Evolutionary conservation across 495 filamentous ascomycete species (phyloP).

Genomic region (Penicillium silybi): DNA sequence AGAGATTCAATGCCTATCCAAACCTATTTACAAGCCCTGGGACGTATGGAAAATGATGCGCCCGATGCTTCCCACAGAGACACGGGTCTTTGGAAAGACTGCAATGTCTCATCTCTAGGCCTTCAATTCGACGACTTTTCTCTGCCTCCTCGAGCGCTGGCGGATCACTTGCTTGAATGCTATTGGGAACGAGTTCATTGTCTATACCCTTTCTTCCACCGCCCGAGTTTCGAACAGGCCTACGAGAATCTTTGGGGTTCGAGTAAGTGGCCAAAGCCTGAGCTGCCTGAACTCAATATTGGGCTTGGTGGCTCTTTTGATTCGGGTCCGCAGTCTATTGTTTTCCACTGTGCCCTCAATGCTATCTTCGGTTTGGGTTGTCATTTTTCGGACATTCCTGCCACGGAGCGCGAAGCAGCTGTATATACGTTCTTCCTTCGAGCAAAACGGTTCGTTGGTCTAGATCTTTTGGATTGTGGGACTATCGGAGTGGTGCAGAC

Average conservation of each 20-base stretch:
- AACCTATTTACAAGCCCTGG: conserved; percentile 17
- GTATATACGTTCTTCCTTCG: conserved; percentile 44
- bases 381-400: conserved; percentile 40
- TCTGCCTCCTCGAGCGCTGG: conserved; percentile 39
- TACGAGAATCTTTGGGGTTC: conserved; percentile 42
- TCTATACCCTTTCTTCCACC: conserved; percentile 46
- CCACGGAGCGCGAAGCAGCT: conserved; percentile 30
- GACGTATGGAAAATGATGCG: conserved; percentile 1
- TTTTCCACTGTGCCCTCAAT: conserved; percentile 45
- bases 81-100: conserved; percentile 21
- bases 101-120: conserved; percentile 9
- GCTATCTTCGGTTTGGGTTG: conserved; percentile 42
- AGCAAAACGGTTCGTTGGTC: conserved; percentile 38
- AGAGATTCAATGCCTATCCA: conserved; percentile 20
- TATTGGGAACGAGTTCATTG: conserved; percentile 41
- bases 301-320: conserved; percentile 40
- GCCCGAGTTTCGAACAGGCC: conserved; percentile 37
- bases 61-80: conserved; percentile 2
- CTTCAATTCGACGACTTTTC: conserved; percentile 29
- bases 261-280: conserved; percentile 16
- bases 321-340: conserved; percentile 33
- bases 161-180: conserved; percentile 41
- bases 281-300: conserved; percentile 27
- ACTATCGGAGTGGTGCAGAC: conserved; percentile 46
- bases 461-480: conserved; percentile 42